Conservation (phyloP, 2,329 filamentous ascomycete genomes). For the Torrubiellomyces zombiae region DNA sequence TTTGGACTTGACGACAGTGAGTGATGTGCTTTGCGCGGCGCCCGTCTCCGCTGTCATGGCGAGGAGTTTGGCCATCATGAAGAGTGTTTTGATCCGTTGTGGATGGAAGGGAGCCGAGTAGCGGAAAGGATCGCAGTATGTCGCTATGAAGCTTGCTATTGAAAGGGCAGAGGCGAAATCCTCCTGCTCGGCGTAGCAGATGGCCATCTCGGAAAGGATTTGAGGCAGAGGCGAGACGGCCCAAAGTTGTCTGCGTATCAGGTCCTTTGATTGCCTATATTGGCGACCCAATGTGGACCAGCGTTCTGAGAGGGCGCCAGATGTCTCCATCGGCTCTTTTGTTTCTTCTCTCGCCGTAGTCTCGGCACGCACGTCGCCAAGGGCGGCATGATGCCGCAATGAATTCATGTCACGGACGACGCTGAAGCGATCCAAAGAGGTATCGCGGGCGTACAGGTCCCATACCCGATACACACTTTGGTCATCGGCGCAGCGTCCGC, state of each 20-base stretch:
- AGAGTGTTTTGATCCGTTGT: slow-evolving; percentile 30
- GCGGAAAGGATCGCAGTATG: slow-evolving; percentile 31
- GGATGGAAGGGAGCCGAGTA: slow-evolving; percentile 32
- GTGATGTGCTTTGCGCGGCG: slow-evolving; percentile 10
- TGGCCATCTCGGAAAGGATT: slow-evolving; percentile 25
- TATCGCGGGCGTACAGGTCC: slow-evolving; percentile 19
- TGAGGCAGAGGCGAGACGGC: slow-evolving; percentile 32
- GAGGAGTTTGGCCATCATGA: slow-evolving; percentile 34
- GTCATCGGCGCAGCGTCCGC: slow-evolving; percentile 30
- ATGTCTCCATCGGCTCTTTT: no score
- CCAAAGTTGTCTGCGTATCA: slow-evolving; percentile 20
- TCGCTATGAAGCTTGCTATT: slow-evolving; percentile 28
- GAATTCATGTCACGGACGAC: slow-evolving; percentile 27
- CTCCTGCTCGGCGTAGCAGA: slow-evolving; percentile 25
- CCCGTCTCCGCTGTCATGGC: slow-evolving; percentile 28
- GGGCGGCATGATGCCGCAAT: no score
- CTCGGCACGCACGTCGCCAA: no score
- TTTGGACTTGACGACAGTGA: no score
- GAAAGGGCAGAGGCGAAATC: slow-evolving; percentile 27
- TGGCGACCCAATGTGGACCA: slow-evolving; percentile 7
- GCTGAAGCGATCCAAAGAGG: slow-evolving; percentile 27
- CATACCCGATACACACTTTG: slow-evolving; percentile 38
- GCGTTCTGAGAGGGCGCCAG: slow-evolving; percentile 14
- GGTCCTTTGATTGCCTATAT: slow-evolving; percentile 9
- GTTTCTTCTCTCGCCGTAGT: no score